phyloP scores from a whole-genome alignment of 176 grass and related monocot species.

The Musa schizocarpa region DNA sequence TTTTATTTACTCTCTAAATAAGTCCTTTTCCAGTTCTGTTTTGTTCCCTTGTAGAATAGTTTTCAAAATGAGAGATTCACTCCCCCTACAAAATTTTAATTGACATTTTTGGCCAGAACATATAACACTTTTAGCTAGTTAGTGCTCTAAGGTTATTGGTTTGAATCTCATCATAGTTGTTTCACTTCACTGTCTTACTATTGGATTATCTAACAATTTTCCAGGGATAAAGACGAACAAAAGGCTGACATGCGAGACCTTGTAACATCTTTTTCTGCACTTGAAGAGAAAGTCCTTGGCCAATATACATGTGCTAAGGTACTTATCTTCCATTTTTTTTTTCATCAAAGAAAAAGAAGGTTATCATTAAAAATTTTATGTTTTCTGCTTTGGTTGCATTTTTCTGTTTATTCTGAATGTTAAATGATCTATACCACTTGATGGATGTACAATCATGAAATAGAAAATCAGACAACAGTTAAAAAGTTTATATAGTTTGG shows the following conservation, averaged over 20 bases:
- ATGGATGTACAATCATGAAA: background rate
- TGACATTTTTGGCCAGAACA: too few species aligned
- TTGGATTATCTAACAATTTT: background rate
- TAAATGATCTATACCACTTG: background rate
- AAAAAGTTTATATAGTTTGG: background rate
- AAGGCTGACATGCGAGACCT: slow-evolving; percentile 76
- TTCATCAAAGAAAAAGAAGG: background rate
- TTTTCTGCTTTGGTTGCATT: background rate
- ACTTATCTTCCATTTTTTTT: background rate
- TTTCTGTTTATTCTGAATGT: background rate
- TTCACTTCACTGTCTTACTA: background rate
- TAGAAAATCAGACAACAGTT: background rate
- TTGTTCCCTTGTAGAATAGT: too few species aligned
- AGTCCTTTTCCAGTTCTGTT: too few species aligned
- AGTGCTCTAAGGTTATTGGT: too few species aligned
- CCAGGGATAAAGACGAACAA: slow-evolving; percentile 73
- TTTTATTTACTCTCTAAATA: too few species aligned
- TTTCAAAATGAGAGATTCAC: too few species aligned
- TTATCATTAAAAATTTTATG: too few species aligned
- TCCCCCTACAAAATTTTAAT: too few species aligned
- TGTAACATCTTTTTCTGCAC: slow-evolving; percentile 71
- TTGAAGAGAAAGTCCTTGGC: slow-evolving; percentile 86
- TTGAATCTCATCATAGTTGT: too few species aligned
- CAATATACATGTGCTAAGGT: slow-evolving; percentile 95
- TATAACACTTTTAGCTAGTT: too few species aligned